Evolutionary conservation across 176 grass and related monocot species (phyloP).

Genomic region (Canna indica): DNA sequence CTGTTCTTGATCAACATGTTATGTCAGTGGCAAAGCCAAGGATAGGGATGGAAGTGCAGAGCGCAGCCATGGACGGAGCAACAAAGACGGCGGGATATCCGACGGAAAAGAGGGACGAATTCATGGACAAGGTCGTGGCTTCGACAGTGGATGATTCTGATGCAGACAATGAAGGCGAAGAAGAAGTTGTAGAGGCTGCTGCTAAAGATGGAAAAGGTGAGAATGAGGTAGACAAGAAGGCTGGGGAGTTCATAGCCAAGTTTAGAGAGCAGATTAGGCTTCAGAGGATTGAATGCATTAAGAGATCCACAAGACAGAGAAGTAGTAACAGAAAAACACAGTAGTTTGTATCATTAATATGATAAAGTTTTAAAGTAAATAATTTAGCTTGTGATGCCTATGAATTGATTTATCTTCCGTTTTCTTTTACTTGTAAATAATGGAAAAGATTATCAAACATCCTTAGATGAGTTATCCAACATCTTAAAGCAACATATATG

Average conservation of each 20-base stretch:
- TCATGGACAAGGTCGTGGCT: too few relatives aligned
- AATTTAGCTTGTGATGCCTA: background rate
- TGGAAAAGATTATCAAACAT: too few relatives aligned
- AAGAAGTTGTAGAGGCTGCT: background rate
- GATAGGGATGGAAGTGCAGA: constrained; percentile 31
- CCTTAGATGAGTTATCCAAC: too few relatives aligned
- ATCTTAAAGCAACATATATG: too few relatives aligned
- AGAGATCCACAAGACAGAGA: constrained; percentile 50
- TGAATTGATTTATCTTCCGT: too few relatives aligned
- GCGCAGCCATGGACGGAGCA: constrained; percentile 8
- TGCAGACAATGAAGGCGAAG: constrained; percentile 38
- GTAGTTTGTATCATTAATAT: too few relatives aligned
- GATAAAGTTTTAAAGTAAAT: background rate
- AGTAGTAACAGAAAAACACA: constrained; percentile 13
- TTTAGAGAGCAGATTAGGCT: constrained; percentile 91
- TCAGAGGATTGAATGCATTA: constrained; percentile 81
- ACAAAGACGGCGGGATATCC: constrained; percentile 1
- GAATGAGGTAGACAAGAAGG: constrained; percentile 97
- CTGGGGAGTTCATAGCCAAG: constrained; percentile 28
- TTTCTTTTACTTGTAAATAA: too few relatives aligned
- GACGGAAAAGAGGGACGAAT: too few relatives aligned
- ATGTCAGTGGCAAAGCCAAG: constrained; percentile 30
- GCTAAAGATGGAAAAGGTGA: constrained; percentile 29
- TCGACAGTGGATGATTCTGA: background rate
- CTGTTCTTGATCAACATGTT: background rate